Conservation (phyloP, 768 basidiomycete genomes). For the Gymnopilus dilepis region DNA sequence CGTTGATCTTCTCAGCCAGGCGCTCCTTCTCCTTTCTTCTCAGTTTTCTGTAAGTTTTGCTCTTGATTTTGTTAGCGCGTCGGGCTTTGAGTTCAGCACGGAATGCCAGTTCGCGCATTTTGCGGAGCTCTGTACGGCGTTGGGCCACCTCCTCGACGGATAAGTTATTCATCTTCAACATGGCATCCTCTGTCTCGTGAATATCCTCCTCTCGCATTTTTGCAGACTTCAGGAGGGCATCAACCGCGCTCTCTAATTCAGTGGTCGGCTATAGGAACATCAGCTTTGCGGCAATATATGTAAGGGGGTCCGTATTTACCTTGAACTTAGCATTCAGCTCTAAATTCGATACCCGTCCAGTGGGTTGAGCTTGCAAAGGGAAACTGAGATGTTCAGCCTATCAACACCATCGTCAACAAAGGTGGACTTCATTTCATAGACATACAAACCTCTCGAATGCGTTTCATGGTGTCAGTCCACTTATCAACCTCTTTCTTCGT, state of each 20-base stretch:
- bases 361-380: slow-evolving; percentile 72
- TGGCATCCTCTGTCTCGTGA: slow-evolving; percentile 71
- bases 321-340: slow-evolving; percentile 87
- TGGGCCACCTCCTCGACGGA: slow-evolving; percentile 85
- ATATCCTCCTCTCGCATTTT: slow-evolving; percentile 85
- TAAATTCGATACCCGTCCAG: slow-evolving; percentile 66
- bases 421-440: too few species aligned
- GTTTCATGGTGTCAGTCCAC: slow-evolving; percentile 92
- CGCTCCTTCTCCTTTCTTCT: slow-evolving; percentile 79
- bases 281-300: too few species aligned
- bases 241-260: slow-evolving; percentile 83
- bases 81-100: slow-evolving; percentile 91
- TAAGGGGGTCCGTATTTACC: slow-evolving; percentile 41
- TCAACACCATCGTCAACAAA: slow-evolving; percentile 8
- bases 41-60: slow-evolving; percentile 87
- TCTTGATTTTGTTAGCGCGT: slow-evolving; percentile 93
- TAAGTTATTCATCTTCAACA: slow-evolving; percentile 79
- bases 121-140: slow-evolving; percentile 80
- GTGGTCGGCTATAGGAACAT: slow-evolving; percentile 68
- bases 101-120: slow-evolving; percentile 93
- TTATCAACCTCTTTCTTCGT: slow-evolving; percentile 93
- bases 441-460: slow-evolving; percentile 81
- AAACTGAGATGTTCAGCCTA: slow-evolving; percentile 89
- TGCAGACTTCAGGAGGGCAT: slow-evolving; percentile 79
- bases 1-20: slow-evolving; percentile 56